Percentiles rank a stretch among this genome's conserved stretches.
Evolutionary conservation across 208 protist species (phyloP).

Genomic region (Naegleria lovaniensis): DNA sequence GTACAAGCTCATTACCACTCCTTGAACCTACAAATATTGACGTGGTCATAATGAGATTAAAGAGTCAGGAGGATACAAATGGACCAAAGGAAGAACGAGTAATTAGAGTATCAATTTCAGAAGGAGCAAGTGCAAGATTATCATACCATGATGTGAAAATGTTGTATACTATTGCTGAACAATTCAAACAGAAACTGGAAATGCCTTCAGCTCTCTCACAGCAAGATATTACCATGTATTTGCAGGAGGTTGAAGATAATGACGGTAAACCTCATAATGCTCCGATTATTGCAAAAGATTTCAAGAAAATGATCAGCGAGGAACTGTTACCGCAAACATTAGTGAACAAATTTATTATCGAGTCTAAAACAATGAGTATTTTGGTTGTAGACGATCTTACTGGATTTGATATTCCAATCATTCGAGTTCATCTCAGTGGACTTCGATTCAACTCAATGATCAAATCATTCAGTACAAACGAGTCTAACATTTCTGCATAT

Average conservation of each 20-base stretch:
- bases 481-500: background rate
- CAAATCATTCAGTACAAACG: background rate
- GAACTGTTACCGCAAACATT: background rate
- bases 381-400: slow-evolving; percentile 7
- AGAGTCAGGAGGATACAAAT: background rate
- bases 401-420: background rate
- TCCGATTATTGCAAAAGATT: background rate
- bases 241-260: background rate
- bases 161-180: background rate
- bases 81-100: background rate
- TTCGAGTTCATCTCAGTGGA: background rate
- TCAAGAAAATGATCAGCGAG: background rate
- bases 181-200: background rate
- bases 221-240: background rate
- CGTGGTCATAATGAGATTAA: background rate
- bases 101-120: background rate
- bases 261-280: background rate
- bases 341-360: background rate
- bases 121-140: background rate
- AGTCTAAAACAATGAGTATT: background rate
- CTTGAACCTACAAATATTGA: background rate
- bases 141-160: background rate
- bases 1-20: background rate
- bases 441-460: background rate
- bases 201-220: background rate